A percentile compares a stretch with the other conserved stretches of the same genome.
These are phyloP conservation scores for Tolypocladium endophyticum DNA, from an alignment of 2,329 filamentous ascomycete genomes.

Conservation along the genomic window DNA sequence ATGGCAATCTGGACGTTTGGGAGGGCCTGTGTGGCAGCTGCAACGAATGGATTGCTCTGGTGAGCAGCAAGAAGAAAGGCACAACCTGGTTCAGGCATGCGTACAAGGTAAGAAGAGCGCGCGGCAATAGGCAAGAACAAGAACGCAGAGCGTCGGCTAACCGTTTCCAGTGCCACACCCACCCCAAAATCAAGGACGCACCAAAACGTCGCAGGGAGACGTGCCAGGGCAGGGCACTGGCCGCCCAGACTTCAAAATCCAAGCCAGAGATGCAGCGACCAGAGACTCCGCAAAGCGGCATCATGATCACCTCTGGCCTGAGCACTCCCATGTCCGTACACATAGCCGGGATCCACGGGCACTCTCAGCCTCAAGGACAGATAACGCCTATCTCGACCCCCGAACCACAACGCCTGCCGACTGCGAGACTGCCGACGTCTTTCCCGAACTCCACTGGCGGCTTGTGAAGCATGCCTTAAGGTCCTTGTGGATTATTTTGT, in stretches of 20 bases:
- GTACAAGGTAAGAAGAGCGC: slow-evolving; percentile 57
- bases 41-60: slow-evolving; percentile 70
- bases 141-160: not conserved
- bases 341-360: not conserved
- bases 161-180: slow-evolving; percentile 52
- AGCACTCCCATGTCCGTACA: slow-evolving; percentile 2
- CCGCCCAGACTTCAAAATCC: slow-evolving; percentile 32
- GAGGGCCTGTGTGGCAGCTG: slow-evolving; percentile 71
- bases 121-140: not conserved
- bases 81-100: slow-evolving; percentile 86
- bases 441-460: not conserved
- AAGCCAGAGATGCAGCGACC: slow-evolving; percentile 33
- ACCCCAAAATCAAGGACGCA: slow-evolving; percentile 60
- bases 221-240: slow-evolving; percentile 26
- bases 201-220: slow-evolving; percentile 58
- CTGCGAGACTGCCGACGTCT: not conserved
- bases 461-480: not conserved
- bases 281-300: slow-evolving; percentile 15
- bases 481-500: not conserved
- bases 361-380: not conserved
- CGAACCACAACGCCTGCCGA: not conserved
- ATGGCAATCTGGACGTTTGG: slow-evolving; percentile 73
- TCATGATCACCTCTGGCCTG: slow-evolving; percentile 8
- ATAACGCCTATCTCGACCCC: not conserved
- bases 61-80: slow-evolving; percentile 85